Conservation (phyloP, 495 filamentous ascomycete genomes). For the Neurospora hispaniola region DNA sequence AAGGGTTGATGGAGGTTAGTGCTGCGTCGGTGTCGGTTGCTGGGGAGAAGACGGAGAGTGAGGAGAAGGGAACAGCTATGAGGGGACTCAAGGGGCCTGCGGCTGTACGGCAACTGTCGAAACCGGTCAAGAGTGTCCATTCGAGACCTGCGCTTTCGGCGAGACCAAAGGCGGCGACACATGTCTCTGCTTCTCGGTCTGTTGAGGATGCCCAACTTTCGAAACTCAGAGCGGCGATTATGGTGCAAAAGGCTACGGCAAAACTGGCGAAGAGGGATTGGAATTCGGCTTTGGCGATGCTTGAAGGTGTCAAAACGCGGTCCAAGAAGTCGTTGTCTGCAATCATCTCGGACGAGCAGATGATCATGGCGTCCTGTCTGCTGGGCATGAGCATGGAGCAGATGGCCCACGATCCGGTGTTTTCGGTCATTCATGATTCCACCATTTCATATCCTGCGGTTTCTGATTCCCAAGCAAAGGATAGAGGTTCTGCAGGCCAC, state of each 20-base stretch:
- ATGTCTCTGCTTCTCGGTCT: slow-evolving; percentile 3
- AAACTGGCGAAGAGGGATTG: slow-evolving; percentile 46
- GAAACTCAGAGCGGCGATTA: slow-evolving; percentile 48
- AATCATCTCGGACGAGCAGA: slow-evolving; percentile 33
- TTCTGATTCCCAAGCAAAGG: slow-evolving; percentile 16
- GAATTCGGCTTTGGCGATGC: slow-evolving; percentile 37
- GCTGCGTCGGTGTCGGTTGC: slow-evolving; percentile 15
- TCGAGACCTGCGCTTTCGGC: slow-evolving; percentile 6
- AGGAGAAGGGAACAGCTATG: slow-evolving; percentile 20
- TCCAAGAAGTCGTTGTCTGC: slow-evolving; percentile 22
- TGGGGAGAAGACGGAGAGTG: slow-evolving; percentile 38
- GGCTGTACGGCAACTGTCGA: slow-evolving; percentile 8
- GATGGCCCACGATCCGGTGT: slow-evolving; percentile 71
- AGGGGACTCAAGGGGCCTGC: slow-evolving; percentile 10
- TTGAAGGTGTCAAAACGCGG: slow-evolving; percentile 37
- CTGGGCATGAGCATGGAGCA: slow-evolving; percentile 51
- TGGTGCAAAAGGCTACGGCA: slow-evolving; percentile 53
- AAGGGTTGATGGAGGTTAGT: slow-evolving; percentile 13
- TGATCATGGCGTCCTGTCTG: slow-evolving; percentile 49
- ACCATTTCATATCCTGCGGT: slow-evolving; percentile 74
- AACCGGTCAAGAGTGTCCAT: slow-evolving; percentile 8
- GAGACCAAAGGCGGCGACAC: slow-evolving; percentile 18
- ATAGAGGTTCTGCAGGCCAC: slow-evolving; percentile 5
- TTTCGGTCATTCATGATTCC: slow-evolving; percentile 82
- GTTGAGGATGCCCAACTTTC: slow-evolving; percentile 44